phyloP scores from a whole-genome alignment of 305 asterid genomes.

The Fraxinus paxiana region DNA sequence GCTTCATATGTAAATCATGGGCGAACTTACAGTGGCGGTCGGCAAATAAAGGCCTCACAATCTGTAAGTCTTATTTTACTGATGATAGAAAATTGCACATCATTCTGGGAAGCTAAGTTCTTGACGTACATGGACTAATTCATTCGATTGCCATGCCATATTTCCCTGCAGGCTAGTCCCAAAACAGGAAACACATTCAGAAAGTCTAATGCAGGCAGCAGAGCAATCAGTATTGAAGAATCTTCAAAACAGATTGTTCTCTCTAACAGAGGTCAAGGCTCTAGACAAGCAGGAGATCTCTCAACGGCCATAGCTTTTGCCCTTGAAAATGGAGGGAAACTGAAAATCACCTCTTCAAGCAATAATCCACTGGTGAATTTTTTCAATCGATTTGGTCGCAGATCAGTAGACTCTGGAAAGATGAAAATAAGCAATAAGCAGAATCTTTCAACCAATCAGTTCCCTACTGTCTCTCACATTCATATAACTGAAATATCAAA shows the following conservation, averaged over 20 bases:
- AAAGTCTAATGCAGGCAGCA: constrained; percentile 32
- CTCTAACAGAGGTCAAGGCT: constrained; percentile 44
- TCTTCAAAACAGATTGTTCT: constrained; percentile 63
- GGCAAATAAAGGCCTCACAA: constrained; percentile 34
- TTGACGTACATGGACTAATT: not conserved
- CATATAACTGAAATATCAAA: constrained; percentile 63
- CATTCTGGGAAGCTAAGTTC: not conserved
- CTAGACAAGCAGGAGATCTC: constrained; percentile 48
- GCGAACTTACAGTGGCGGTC: constrained; percentile 32
- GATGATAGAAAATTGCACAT: not conserved
- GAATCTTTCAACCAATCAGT: constrained; percentile 27
- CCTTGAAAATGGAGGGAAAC: constrained; percentile 57
- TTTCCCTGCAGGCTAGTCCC: constrained; percentile 31
- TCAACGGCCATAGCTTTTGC: constrained; percentile 66
- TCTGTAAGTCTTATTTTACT: constrained; percentile 32
- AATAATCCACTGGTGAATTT: constrained; percentile 55
- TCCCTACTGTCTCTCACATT: constrained; percentile 48
- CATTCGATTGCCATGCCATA: not conserved
- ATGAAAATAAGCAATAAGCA: constrained; percentile 26
- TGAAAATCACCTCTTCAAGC: constrained; percentile 43
- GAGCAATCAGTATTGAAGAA: constrained; percentile 38
- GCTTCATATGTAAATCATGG: constrained; percentile 37
- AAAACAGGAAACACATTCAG: constrained; percentile 34
- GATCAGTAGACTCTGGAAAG: constrained; percentile 43
- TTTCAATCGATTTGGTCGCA: constrained; percentile 61